Base-by-base conservation (phyloP, 495 filamentous ascomycete species). In the Tricharina praecox region DNA sequence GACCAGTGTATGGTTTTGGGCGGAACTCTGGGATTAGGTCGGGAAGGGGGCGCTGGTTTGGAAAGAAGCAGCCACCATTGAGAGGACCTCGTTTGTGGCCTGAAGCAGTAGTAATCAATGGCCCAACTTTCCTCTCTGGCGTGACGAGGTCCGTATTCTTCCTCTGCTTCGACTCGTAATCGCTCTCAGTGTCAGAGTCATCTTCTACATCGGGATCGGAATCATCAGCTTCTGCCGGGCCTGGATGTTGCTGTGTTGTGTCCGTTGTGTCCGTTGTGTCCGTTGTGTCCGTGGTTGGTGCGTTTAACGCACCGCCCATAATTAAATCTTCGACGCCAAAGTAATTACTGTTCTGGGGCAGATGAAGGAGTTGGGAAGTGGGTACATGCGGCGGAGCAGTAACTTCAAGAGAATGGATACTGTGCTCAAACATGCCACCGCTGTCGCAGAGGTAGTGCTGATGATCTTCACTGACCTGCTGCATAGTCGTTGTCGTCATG, bases 71-170 rank as follows among this genome's bases (percentile, higher is more conserved):
- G 3, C 40, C 40, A 13, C 40, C 40, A 26, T 43, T 43, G 24
- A 43, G 40, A 43, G 40, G 40, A 26, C 40, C 40, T 18, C 40
- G 8, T 18, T 43, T 43, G 40, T 43, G 40, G 13, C 40, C 40
- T 16, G 40, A 43, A 1, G 40, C 21, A 3, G 40, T 43, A 3
- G 24, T 43, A 18, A 43, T 16, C 13, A 37, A 37, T 37, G 7
- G 8, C 16, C 9, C 34, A 37, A 11, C 34, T 18, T 37, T 37
- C 18, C 34, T 32, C 13, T 5, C 28, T 13, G 28, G 34, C 4
- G 7, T 32, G 13, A 32, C 13, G 28, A 7, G 7, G 28, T 13
- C 13, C 28, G 7, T 32, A 32, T 7, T 7, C 28, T 32, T 32
- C 28, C 13, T 32, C 7, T 32, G 7, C 13, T 32, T 32, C 28